Conservation (phyloP, 805 yeast genomes). For the Pichia manshurica region DNA sequence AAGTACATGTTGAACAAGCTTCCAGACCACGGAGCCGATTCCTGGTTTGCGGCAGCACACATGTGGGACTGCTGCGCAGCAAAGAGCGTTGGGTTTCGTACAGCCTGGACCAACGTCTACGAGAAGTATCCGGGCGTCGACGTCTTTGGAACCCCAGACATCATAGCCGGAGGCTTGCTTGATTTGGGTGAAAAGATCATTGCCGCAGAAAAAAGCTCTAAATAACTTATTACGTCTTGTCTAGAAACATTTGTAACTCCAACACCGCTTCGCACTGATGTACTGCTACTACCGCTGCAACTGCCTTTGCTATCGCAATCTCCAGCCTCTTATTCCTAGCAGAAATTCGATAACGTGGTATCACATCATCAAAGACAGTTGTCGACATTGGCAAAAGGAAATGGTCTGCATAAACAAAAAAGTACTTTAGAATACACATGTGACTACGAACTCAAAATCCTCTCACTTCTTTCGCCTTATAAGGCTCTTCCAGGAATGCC, state of each 20-base stretch:
- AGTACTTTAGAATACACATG: too few relatives aligned
- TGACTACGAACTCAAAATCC: slow-evolving; percentile 6
- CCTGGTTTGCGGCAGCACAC: slow-evolving; percentile 31
- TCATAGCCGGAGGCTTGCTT: slow-evolving; percentile 25
- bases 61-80: slow-evolving; percentile 32
- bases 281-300: too few relatives aligned
- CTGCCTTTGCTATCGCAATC: too few relatives aligned
- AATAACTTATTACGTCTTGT: neutral
- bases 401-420: too few relatives aligned
- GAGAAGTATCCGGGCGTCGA: slow-evolving; percentile 27
- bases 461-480: slow-evolving; percentile 13
- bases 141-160: slow-evolving; percentile 27
- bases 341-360: too few relatives aligned
- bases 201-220: slow-evolving; percentile 8
- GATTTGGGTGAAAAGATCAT: slow-evolving; percentile 28
- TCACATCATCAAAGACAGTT: too few relatives aligned
- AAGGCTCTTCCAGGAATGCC: slow-evolving; percentile 34
- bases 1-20: slow-evolving; percentile 22
- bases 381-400: too few relatives aligned
- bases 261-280: too few relatives aligned
- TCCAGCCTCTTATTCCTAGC: too few relatives aligned
- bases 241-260: neutral
- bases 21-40: slow-evolving; percentile 23
- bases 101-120: slow-evolving; percentile 30
- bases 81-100: slow-evolving; percentile 26